These are phyloP conservation scores for Naematelia encephala DNA, from an alignment of 768 basidiomycete genomes.

Conservation along the genomic window DNA sequence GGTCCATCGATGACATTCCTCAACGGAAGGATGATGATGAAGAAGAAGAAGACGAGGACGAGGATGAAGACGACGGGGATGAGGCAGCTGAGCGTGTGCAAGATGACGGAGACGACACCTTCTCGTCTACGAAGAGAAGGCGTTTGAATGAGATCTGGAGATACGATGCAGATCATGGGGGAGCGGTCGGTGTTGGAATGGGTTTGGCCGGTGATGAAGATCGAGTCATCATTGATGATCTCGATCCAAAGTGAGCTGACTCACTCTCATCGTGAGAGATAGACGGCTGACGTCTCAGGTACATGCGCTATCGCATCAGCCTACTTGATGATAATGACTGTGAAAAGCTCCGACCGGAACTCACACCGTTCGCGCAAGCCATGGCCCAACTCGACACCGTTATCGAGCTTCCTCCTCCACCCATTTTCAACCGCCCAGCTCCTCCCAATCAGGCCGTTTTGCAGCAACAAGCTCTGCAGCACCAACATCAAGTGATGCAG, in stretches of 20 bases:
- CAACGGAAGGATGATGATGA: conserved; percentile 6
- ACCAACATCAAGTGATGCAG: conserved; percentile 19
- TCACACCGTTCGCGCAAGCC: conserved; percentile 25
- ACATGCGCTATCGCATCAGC: conserved; percentile 38
- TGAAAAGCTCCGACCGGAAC: conserved; percentile 34
- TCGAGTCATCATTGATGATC: conserved; percentile 52
- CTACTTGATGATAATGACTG: conserved; percentile 39
- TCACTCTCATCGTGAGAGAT: background rate
- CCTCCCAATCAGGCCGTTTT: conserved; percentile 24
- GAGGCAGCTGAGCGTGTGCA: background rate
- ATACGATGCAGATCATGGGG: conserved; percentile 48
- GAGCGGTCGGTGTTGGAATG: conserved; percentile 48
- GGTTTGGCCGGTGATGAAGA: conserved; percentile 46
- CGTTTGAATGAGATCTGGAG: conserved; percentile 50
- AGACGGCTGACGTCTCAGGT: conserved; percentile 11
- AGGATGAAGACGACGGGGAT: conserved; percentile 30
- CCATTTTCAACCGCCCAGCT: conserved; percentile 33
- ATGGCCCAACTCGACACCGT: conserved; percentile 26
- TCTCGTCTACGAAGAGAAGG: conserved; percentile 24
- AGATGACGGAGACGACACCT: background rate
- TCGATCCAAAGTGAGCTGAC: conserved; percentile 40
- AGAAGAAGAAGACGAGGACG: conserved; percentile 20
- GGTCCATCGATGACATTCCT: conserved; percentile 32
- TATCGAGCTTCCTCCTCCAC: conserved; percentile 34
- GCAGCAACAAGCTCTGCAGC: conserved; percentile 30